These are phyloP conservation scores for Heliocybe sulcata DNA, from an alignment of 1,284 basidiomycete genomes.

Conservation along the genomic window DNA sequence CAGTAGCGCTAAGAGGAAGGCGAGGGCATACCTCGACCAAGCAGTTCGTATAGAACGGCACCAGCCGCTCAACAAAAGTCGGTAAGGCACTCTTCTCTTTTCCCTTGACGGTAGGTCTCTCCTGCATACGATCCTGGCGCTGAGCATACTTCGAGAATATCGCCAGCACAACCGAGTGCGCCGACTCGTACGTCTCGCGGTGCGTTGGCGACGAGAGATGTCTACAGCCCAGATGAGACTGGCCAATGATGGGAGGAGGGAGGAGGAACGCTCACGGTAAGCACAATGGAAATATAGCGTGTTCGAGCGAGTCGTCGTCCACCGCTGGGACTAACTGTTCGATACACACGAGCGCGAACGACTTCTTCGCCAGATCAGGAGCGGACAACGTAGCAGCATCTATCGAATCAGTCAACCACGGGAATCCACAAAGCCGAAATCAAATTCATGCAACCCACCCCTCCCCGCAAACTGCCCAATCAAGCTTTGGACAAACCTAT, in stretches of 20 bases:
- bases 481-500: conserved; percentile 24
- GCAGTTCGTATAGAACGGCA: conserved; percentile 61
- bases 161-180: conserved; percentile 67
- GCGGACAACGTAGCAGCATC: not conserved
- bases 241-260: conserved; percentile 5
- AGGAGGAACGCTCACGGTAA: conserved; percentile 40
- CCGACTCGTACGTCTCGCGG: conserved; percentile 66
- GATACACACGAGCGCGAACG: conserved; percentile 56
- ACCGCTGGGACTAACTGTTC: conserved; percentile 65
- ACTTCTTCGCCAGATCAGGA: conserved; percentile 36
- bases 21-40: conserved; percentile 49
- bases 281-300: conserved; percentile 48
- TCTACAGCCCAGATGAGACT: conserved; percentile 22
- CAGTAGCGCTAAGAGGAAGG: not conserved
- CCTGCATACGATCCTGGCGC: conserved; percentile 18
- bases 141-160: conserved; percentile 56
- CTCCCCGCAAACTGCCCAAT: conserved; percentile 27
- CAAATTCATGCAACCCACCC: conserved; percentile 19
- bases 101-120: not conserved
- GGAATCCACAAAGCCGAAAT: not conserved
- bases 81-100: conserved; percentile 8
- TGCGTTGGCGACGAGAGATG: conserved; percentile 47
- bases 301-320: conserved; percentile 36
- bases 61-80: conserved; percentile 41
- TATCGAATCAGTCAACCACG: not conserved